A percentile compares a stretch with the other conserved stretches of the same genome.
Conservation (phyloP, 2,329 filamentous ascomycete genomes). For the Elsinoe arachidis region DNA sequence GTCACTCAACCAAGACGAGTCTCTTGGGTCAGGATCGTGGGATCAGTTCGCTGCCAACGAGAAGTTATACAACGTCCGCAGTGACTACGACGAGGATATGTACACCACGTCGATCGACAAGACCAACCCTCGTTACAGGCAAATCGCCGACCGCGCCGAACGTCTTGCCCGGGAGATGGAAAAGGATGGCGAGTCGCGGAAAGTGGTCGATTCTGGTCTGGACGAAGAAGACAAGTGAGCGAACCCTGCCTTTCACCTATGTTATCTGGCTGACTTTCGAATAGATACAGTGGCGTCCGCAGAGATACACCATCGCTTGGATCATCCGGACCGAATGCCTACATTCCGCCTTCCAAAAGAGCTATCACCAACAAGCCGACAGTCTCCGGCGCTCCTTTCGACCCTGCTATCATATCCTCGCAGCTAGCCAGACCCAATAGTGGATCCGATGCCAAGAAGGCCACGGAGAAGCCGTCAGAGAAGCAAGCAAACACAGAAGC, state of each 20-base stretch:
- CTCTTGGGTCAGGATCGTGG: slow-evolving; percentile 48
- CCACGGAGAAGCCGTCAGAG: slow-evolving; percentile 14
- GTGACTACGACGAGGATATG: slow-evolving; percentile 85
- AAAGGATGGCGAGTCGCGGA: slow-evolving; percentile 78
- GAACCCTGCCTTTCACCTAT: no score
- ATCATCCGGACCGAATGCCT: slow-evolving; percentile 58
- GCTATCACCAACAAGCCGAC: slow-evolving; percentile 66
- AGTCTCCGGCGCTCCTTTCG: slow-evolving; percentile 67
- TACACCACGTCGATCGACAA: slow-evolving; percentile 91
- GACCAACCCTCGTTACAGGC: slow-evolving; percentile 70
- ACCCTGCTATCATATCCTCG: slow-evolving; percentile 87
- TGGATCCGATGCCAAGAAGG: slow-evolving; percentile 1
- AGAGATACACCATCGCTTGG: slow-evolving; percentile 58
- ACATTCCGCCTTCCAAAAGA: slow-evolving; percentile 81
- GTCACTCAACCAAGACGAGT: slow-evolving; percentile 53
- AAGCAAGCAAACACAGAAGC: slow-evolving; percentile 25
- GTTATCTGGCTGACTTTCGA: slow-evolving; percentile 10
- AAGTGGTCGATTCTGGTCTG: slow-evolving; percentile 59
- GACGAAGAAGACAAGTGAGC: slow-evolving; percentile 89
- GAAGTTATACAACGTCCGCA: slow-evolving; percentile 75
- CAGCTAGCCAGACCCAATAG: slow-evolving; percentile 50
- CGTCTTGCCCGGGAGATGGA: slow-evolving; percentile 87
- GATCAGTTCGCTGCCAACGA: slow-evolving; percentile 93
- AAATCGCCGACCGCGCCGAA: slow-evolving; percentile 69
- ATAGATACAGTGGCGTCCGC: slow-evolving; percentile 82